A percentile compares a stretch with the other conserved stretches of the same genome.
phyloP scores from a whole-genome alignment of 306 rosid genomes.

The Inga laurina region DNA sequence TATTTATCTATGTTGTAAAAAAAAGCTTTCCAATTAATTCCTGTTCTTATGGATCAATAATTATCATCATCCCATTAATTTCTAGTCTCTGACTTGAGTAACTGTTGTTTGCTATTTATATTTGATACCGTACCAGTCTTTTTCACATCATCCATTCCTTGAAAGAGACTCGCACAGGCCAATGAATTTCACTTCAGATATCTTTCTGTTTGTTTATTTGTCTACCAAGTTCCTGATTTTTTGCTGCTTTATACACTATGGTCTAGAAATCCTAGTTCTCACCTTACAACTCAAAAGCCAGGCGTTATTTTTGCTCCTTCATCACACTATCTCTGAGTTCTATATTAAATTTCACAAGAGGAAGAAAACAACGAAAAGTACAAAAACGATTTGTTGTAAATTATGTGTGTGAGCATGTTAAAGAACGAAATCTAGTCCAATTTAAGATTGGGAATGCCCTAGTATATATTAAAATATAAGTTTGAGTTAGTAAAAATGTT shows the following conservation, averaged over 20 bases:
- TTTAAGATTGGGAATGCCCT: too few species aligned
- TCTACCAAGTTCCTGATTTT: neutral
- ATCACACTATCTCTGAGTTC: neutral
- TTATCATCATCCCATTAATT: neutral
- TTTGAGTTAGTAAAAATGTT: too few species aligned
- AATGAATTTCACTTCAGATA: neutral
- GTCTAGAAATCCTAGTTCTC: neutral
- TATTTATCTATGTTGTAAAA: conserved; percentile 6
- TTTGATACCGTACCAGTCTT: neutral
- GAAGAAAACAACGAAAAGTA: neutral
- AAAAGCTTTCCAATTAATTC: conserved; percentile 19
- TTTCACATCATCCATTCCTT: neutral
- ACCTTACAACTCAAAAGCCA: neutral
- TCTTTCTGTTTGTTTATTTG: neutral
- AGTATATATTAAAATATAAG: too few species aligned
- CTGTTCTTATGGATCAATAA: neutral
- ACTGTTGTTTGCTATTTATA: neutral
- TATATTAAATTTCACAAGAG: neutral
- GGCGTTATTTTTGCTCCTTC: neutral
- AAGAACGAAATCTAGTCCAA: too few species aligned
- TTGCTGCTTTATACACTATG: neutral
- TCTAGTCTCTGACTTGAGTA: neutral
- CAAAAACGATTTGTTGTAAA: neutral
- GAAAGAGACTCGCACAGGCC: neutral
- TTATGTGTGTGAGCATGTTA: too few species aligned